Conservation (phyloP, 495 filamentous ascomycete genomes). For the Cairneyella variabilis region DNA sequence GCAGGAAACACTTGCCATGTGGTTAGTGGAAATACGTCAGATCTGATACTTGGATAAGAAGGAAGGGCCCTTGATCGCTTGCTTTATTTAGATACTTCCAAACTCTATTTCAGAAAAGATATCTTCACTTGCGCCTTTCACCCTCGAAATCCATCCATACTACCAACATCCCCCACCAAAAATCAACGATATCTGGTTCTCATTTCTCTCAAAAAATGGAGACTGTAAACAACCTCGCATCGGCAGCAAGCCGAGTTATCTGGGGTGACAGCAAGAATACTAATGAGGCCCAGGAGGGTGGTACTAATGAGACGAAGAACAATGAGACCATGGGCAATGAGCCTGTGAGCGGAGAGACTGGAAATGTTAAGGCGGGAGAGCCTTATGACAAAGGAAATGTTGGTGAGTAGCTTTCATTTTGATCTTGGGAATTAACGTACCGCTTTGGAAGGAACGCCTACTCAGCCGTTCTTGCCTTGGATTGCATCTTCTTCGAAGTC, state of each 20-base stretch:
- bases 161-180: not conserved
- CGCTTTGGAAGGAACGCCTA: no score
- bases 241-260: constrained; percentile 43
- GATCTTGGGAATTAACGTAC: no score
- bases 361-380: constrained; percentile 51
- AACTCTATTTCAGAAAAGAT: not conserved
- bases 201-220: constrained; percentile 38
- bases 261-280: constrained; percentile 39
- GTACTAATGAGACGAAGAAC: not conserved
- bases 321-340: constrained; percentile 32
- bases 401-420: constrained; percentile 6
- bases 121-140: not conserved
- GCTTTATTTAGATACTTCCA: not conserved
- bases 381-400: constrained; percentile 56
- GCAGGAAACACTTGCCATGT: not conserved
- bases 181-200: not conserved
- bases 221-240: constrained; percentile 45
- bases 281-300: constrained; percentile 13
- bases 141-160: not conserved
- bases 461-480: no score
- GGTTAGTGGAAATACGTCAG: not conserved
- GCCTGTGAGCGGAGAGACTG: constrained; percentile 48
- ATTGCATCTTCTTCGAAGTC: not conserved
- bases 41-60: not conserved
- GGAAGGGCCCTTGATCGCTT: not conserved